Conservation (phyloP, 179 eudicot species). For the Pouteria campechiana region DNA sequence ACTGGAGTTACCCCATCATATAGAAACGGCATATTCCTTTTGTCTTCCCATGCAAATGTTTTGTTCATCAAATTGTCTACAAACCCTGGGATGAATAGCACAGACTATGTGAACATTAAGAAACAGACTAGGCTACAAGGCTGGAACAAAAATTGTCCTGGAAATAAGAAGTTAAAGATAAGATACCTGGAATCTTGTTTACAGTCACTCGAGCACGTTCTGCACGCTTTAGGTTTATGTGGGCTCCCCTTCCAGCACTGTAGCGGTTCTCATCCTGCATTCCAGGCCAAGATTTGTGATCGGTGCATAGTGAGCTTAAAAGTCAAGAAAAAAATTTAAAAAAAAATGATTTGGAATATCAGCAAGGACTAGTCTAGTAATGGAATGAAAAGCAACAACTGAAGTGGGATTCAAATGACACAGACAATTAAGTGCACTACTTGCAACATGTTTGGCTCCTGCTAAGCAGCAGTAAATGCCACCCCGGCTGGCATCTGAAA, state of each 20-base stretch:
- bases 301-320: too few species aligned
- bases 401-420: too few species aligned
- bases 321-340: too few species aligned
- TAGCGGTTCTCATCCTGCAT: slow-evolving; percentile 51
- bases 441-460: too few species aligned
- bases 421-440: too few species aligned
- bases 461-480: too few species aligned
- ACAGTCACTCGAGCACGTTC: slow-evolving; percentile 53
- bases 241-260: slow-evolving; percentile 61
- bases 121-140: neutral
- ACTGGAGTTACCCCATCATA: slow-evolving; percentile 50
- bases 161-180: neutral
- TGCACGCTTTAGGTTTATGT: slow-evolving; percentile 57
- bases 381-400: too few species aligned
- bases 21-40: slow-evolving; percentile 36
- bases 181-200: slow-evolving; percentile 57
- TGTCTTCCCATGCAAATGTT: slow-evolving; percentile 52
- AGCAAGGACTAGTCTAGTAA: too few species aligned
- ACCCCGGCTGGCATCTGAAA: too few species aligned
- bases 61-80: slow-evolving; percentile 41
- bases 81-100: slow-evolving; percentile 23
- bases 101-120: neutral
- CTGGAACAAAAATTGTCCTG: neutral
- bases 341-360: too few species aligned
- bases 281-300: too few species aligned